A percentile compares a stretch with the other conserved stretches of the same genome.
These are phyloP conservation scores for Chaetomium globosum DNA, from an alignment of 2,329 filamentous ascomycete genomes.

Conservation along the genomic window DNA sequence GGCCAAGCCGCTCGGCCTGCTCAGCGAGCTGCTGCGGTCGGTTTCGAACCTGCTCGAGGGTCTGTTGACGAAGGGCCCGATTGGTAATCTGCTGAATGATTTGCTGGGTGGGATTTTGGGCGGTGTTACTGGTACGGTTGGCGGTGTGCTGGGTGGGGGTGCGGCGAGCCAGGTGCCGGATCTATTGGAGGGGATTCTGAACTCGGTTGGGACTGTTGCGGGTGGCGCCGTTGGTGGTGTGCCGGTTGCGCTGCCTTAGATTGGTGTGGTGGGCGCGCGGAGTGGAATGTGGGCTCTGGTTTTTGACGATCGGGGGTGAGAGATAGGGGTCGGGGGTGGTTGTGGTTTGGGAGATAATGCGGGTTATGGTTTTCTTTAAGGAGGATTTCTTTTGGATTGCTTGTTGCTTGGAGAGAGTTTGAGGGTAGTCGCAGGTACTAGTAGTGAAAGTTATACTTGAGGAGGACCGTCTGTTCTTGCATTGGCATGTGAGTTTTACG, in stretches of 20 bases:
- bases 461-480: neutral
- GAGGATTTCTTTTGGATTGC: neutral
- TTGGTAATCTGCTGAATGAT: conserved; percentile 13
- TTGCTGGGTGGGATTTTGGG: conserved; percentile 21
- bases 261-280: neutral
- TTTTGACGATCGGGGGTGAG: neutral
- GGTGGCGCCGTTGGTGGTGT: conserved; percentile 3
- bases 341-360: neutral
- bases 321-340: neutral
- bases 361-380: neutral
- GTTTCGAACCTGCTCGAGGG: conserved; percentile 16
- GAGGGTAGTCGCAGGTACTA: neutral
- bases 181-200: conserved; percentile 14
- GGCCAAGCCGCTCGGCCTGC: conserved; percentile 7
- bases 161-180: conserved; percentile 1
- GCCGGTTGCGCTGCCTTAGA: neutral
- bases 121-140: conserved; percentile 20
- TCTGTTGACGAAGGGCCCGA: conserved; percentile 17
- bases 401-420: neutral
- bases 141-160: conserved; percentile 13
- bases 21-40: conserved; percentile 14
- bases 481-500: neutral
- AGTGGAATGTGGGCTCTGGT: neutral
- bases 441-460: conserved; percentile 3
- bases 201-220: conserved; percentile 4